Evolutionary conservation across 495 filamentous ascomycete species (phyloP).

Genomic region (Penicillium paxilli): DNA sequence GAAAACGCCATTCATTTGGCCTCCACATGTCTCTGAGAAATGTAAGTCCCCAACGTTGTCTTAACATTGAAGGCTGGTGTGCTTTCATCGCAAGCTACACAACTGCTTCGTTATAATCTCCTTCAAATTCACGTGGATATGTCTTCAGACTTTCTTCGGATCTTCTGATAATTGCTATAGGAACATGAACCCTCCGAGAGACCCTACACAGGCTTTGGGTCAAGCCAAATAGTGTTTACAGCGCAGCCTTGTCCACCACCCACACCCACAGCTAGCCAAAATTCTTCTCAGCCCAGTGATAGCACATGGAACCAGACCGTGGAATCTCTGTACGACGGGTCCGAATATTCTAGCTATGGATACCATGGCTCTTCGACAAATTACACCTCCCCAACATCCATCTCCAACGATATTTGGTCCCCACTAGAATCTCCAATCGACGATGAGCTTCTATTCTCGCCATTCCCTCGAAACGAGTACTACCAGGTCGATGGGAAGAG

Average conservation of each 20-base stretch:
- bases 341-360: constrained; percentile 4
- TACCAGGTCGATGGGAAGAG: constrained; percentile 36
- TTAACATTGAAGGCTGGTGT: too few species aligned
- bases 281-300: background rate
- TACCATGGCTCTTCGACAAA: constrained; percentile 4
- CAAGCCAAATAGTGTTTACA: background rate
- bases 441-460: constrained; percentile 25
- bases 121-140: too few species aligned
- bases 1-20: constrained; percentile 15
- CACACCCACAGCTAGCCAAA: background rate
- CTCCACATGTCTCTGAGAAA: constrained; percentile 14
- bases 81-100: too few species aligned
- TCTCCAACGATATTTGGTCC: constrained; percentile 20
- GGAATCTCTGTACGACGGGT: background rate
- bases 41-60: constrained; percentile 13
- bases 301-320: too few species aligned
- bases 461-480: constrained; percentile 28
- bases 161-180: background rate
- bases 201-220: background rate
- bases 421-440: constrained; percentile 27
- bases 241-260: background rate
- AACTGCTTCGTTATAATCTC: too few species aligned
- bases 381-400: constrained; percentile 19
- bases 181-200: background rate
- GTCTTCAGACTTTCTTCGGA: too few species aligned